Evolutionary conservation across 805 yeast species (phyloP).

Genomic region (Metschnikowia anglica): DNA sequence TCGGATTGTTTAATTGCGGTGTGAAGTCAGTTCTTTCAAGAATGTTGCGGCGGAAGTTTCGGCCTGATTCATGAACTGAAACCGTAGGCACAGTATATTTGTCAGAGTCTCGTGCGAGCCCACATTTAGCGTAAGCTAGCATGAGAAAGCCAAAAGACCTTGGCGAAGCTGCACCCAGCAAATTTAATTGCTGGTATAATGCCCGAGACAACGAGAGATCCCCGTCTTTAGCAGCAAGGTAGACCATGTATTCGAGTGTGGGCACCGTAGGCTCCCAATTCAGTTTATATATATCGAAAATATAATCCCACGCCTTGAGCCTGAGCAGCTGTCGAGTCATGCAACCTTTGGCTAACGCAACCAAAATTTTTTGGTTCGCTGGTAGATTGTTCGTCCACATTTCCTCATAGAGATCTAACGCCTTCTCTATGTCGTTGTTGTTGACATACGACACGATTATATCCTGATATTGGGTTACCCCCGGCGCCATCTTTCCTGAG

Average conservation of each 20-base stretch:
- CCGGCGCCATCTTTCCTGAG: conserved; percentile 66
- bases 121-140: conserved; percentile 48
- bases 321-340: conserved; percentile 48
- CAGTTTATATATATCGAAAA: conserved; percentile 58
- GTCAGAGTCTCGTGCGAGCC: conserved; percentile 19
- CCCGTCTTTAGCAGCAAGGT: conserved; percentile 76
- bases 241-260: conserved; percentile 67
- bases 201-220: conserved; percentile 74
- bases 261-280: conserved; percentile 44
- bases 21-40: conserved; percentile 41
- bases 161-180: conserved; percentile 35
- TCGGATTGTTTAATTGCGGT: conserved; percentile 8
- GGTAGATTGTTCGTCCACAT: conserved; percentile 41
- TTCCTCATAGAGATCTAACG: conserved; percentile 73
- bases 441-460: conserved; percentile 67
- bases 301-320: conserved; percentile 72
- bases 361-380: conserved; percentile 39
- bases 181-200: conserved; percentile 48
- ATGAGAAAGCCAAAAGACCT: conserved; percentile 47
- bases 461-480: conserved; percentile 62
- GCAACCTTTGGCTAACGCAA: conserved; percentile 69
- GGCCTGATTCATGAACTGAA: conserved; percentile 46
- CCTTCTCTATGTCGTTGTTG: conserved; percentile 65
- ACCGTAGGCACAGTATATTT: conserved; percentile 24
- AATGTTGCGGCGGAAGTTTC: conserved; percentile 46